Conservation (phyloP, 306 rosid genomes). For the Vachellia collinsii region DNA sequence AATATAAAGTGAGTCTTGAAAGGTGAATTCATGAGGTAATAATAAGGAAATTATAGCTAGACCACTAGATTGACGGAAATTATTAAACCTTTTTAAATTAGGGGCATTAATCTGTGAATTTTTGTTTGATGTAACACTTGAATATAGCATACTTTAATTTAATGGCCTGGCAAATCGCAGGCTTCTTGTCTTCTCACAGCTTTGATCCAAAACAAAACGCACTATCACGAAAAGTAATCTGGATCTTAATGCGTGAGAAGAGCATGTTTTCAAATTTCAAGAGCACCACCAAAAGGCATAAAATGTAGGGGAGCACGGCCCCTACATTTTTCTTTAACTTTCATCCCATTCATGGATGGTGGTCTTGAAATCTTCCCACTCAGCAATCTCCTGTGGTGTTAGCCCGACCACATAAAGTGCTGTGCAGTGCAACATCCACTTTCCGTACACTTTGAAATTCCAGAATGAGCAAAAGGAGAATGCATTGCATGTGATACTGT, state of each 20-base stretch:
- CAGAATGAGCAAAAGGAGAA: background rate
- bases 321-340: background rate
- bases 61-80: constrained; percentile 1
- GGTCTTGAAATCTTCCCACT: constrained; percentile 10
- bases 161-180: background rate
- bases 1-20: background rate
- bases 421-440: constrained; percentile 10
- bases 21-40: background rate
- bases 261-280: background rate
- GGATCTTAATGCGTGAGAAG: background rate
- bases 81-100: background rate
- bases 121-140: background rate
- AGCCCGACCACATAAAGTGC: constrained; percentile 29
- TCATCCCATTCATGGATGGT: background rate
- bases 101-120: background rate
- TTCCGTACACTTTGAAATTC: constrained; percentile 11
- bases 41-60: background rate
- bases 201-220: background rate
- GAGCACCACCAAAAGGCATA: background rate
- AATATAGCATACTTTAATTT: background rate
- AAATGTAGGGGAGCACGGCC: background rate
- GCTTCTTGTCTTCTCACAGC: background rate
- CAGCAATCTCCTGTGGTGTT: background rate
- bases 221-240: background rate
- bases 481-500: background rate